Evolutionary conservation across 176 grass and related monocot species (phyloP), one percentile per base, ranked within the genome.

Genomic region (Carex pumila): DNA sequence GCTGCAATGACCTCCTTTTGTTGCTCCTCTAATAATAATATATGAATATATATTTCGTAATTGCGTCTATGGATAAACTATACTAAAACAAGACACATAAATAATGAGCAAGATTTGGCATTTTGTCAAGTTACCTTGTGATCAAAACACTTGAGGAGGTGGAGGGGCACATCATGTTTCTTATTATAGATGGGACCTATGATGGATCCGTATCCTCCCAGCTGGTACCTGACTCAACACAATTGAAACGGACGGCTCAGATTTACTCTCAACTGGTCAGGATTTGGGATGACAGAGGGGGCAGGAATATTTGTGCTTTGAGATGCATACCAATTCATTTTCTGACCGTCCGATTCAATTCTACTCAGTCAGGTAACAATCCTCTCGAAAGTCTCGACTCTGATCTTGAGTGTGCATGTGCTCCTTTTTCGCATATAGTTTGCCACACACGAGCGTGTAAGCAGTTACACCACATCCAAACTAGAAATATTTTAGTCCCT

Each of bases 181-280:
- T 82, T 90, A 47, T 94, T 87, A 80, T 94, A 94, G 30, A 97
- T 90, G 31, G 92, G 94, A 3, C 92, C 88, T 2, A 97, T 92
- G 63, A 94, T 92, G n/a, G n/a, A n/a, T n/a, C n/a, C n/a, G n/a
- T n/a, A n/a, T n/a, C n/a, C n/a, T n/a, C n/a, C n/a, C n/a, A n/a
- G n/a, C n/a, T n/a, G n/a, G n/a, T n/a, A n/a, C n/a, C n/a, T n/a
- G n/a, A n/a, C n/a, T n/a, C n/a, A n/a, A n/a, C n/a, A n/a, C n/a
- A n/a, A n/a, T n/a, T n/a, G n/a, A n/a, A n/a, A n/a, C n/a, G n/a
- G n/a, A n/a, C n/a, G n/a, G n/a, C n/a, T n/a, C n/a, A n/a, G n/a
- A n/a, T n/a, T n/a, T n/a, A n/a, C n/a, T n/a, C n/a, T n/a, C n/a
- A n/a, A n/a, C n/a, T n/a, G n/a, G n/a, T n/a, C n/a, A n/a, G n/a